A percentile compares a stretch with the other conserved stretches of the same genome.
Conservation (phyloP, 345 rosid species). For the Hevea brasiliensis region DNA sequence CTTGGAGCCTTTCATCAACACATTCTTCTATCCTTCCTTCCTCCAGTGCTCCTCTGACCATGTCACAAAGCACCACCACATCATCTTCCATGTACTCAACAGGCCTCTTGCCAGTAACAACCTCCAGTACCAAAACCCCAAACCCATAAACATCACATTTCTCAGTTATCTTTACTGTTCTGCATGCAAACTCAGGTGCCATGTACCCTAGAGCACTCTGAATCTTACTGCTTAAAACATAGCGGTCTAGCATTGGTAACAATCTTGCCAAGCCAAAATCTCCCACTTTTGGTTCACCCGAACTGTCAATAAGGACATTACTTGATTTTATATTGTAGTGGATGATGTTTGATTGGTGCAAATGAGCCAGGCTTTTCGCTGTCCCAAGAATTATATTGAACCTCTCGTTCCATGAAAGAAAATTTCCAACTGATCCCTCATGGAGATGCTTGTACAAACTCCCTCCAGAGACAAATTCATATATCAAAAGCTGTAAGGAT, state of each 20-base stretch:
- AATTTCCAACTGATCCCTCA: constrained; percentile 53
- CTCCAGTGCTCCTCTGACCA: constrained; percentile 78
- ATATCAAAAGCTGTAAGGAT: constrained; percentile 86
- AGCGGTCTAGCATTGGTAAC: constrained; percentile 91
- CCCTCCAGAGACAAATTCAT: constrained; percentile 77
- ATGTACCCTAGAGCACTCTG: constrained; percentile 98
- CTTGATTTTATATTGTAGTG: constrained; percentile 97
- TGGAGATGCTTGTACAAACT: constrained; percentile 92
- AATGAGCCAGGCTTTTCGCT: constrained; percentile 80
- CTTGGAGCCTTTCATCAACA: constrained; percentile 56
- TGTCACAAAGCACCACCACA: constrained; percentile 84
- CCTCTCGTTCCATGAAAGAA: constrained; percentile 84
- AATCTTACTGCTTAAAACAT: constrained; percentile 87
- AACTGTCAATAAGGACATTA: constrained; percentile 71
- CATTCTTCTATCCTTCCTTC: constrained; percentile 78
- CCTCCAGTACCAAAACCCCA: constrained; percentile 80
- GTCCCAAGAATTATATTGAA: constrained; percentile 83
- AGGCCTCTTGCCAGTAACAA: constrained; percentile 84
- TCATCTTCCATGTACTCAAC: constrained; percentile 97
- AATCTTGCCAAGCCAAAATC: constrained; percentile 90
- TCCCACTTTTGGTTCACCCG: constrained; percentile 86
- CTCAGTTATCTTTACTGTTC: constrained; percentile 91
- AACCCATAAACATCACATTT: constrained; percentile 96
- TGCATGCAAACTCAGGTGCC: constrained; percentile 99
- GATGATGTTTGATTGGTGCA: constrained; percentile 77